Conservation (phyloP, 176 grass and related monocot genomes). For the Puya raimondii region DNA sequence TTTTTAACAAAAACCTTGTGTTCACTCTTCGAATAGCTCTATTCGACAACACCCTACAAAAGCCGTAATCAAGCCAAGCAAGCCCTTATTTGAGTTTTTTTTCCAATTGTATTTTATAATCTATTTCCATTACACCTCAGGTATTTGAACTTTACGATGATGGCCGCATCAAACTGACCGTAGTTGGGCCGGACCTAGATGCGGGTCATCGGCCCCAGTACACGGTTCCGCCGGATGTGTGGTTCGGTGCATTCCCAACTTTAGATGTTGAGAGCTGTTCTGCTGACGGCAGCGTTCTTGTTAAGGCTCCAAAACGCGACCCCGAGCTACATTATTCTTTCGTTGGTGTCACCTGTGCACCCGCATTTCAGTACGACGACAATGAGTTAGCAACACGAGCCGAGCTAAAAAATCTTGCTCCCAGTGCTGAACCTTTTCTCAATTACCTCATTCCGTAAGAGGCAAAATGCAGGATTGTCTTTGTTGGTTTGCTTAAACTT, state of each 20-base stretch:
- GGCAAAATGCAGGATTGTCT: no score
- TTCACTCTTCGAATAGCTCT: no score
- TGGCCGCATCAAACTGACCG: conserved; percentile 68
- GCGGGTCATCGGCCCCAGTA: conserved; percentile 83
- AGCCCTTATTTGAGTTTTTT: not conserved
- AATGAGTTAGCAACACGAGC: conserved; percentile 57
- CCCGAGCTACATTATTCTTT: conserved; percentile 69
- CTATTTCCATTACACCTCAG: conserved; percentile 15
- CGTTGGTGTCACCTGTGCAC: conserved; percentile 84
- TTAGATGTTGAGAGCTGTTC: conserved; percentile 71
- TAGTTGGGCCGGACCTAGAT: conserved; percentile 68
- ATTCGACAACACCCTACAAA: no score
- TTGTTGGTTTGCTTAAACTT: no score
- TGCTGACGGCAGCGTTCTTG: conserved; percentile 71
- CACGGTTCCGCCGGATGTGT: conserved; percentile 79
- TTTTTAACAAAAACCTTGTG: no score
- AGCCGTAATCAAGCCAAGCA: no score
- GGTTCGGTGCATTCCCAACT: conserved; percentile 90
- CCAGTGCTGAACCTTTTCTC: conserved; percentile 68
- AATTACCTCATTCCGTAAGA: conserved; percentile 28
- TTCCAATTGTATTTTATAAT: not conserved
- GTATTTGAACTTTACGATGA: conserved; percentile 93
- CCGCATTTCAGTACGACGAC: conserved; percentile 80
- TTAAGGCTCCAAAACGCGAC: conserved; percentile 52
- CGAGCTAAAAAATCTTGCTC: conserved; percentile 55